Evolutionary conservation across 495 filamentous ascomycete species (phyloP), one percentile per base, ranked within the genome.

Genomic region (Astrothelium subdiscretum): DNA sequence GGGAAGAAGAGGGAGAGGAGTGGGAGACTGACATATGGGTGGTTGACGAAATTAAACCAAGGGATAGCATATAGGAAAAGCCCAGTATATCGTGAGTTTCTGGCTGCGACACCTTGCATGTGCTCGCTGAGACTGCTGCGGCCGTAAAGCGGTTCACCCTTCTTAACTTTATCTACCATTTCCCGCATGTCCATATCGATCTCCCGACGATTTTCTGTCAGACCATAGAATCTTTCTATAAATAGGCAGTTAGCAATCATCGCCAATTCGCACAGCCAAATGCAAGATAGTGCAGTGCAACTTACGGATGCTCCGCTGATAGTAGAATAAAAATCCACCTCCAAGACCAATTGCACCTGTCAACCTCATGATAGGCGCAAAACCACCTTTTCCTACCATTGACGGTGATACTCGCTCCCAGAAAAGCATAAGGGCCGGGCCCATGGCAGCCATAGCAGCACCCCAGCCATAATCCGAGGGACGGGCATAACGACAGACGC

Each of bases 31-130:
- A 86, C 85, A 75, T 87, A 90, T 68, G 84, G 87, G 77, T 98
- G 94, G 74, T 98, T 97, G 64, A 96, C 92, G 74, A 97, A 83
- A 78, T 98, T 98, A 79, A 95, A 89, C 94, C 90, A 96, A 22
- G 94, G 94, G 32, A 98, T 69, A 44, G 94, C 82, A 69, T 90
- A 86, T 52, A 88, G 75, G 69, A 90, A 95, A 20, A 94, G 78
- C 31, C 87, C 85, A 31, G 89, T 84, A 78, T 96, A 97, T 71
- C 94, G 80, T 35, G 91, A 96, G 76, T 97, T 96, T 63, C 94
- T 81, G 32, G 89, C 83, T 54, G 95, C 92, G 26, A 96, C 88
- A 58, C 94, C 95, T 77, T 98, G 94, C 78, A 96, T 85, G 73
- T 97, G 87, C 62, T 90, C 82, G 27, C 87, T 86, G 61, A 96